A percentile compares a stretch with the other conserved stretches of the same genome.
Conservation (phyloP, 2,329 filamentous ascomycete species). For the Coniochaeta sp. region DNA sequence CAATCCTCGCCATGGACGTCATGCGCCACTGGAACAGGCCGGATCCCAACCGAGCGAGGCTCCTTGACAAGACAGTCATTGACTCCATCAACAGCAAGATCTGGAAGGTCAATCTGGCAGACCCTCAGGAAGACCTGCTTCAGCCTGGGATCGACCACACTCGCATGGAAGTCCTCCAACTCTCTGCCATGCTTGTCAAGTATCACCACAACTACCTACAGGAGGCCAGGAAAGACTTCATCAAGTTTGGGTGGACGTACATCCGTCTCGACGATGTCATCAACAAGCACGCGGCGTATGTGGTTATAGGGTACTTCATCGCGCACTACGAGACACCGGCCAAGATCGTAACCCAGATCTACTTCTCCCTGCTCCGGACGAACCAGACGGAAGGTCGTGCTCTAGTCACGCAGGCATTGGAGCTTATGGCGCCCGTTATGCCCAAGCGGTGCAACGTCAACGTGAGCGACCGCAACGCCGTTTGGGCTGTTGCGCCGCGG, state of each 20-base stretch:
- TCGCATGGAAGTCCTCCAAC: conserved; percentile 88
- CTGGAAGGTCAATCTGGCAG: conserved; percentile 83
- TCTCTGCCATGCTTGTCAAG: conserved; percentile 92
- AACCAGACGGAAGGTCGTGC: conserved; percentile 93
- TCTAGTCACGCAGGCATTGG: conserved; percentile 87
- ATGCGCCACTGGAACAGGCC: conserved; percentile 69
- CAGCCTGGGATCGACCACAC: conserved; percentile 91
- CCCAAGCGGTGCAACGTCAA: conserved; percentile 71
- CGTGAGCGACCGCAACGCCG: conserved; percentile 64
- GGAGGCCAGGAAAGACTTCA: conserved; percentile 93
- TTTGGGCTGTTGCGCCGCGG: conserved; percentile 86
- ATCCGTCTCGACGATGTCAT: conserved; percentile 98
- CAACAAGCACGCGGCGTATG: conserved; percentile 97
- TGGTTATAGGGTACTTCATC: conserved; percentile 96
- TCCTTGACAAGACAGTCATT: conserved; percentile 82
- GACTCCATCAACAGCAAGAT: conserved; percentile 88
- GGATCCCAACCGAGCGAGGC: conserved; percentile 48
- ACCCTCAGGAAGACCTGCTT: conserved; percentile 73
- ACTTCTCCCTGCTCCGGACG: conserved; percentile 81
- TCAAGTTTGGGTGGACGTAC: conserved; percentile 98
- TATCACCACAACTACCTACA: conserved; percentile 84
- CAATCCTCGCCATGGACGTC: conserved; percentile 93
- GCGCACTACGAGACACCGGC: conserved; percentile 91
- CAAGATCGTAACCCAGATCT: conserved; percentile 95
- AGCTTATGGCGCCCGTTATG: conserved; percentile 89